Evolutionary conservation across 1,139 yeast genomes (phyloP).

Genomic region (Candida sp.): DNA sequence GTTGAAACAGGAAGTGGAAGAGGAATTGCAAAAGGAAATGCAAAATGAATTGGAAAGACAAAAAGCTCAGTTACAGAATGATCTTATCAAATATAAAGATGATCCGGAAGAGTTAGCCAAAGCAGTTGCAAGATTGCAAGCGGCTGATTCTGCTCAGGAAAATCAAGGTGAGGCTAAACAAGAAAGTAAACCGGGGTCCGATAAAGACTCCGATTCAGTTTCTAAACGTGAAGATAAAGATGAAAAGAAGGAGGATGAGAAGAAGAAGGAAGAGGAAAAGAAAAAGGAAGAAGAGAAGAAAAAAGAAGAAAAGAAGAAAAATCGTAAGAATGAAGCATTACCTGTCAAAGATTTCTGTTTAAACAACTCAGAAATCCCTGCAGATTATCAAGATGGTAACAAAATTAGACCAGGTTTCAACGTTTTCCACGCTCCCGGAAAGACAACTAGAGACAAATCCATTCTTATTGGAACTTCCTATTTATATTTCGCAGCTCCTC

Average conservation of each 20-base stretch:
- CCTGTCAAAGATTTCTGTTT: conserved; percentile 25
- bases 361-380: conserved; percentile 18
- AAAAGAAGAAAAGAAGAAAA: conserved; percentile 17
- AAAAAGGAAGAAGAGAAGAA: conserved; percentile 7
- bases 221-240: neutral
- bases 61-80: neutral
- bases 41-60: conserved; percentile 1
- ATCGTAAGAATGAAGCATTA: conserved; percentile 13
- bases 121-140: neutral
- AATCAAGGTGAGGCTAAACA: no score
- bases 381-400: conserved; percentile 20
- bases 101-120: conserved; percentile 4
- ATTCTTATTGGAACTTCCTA: conserved; percentile 41
- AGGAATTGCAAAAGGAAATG: conserved; percentile 1
- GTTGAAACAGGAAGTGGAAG: conserved; percentile 1
- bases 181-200: neutral
- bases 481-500: conserved; percentile 41
- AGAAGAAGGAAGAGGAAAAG: conserved; percentile 1
- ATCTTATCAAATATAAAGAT: neutral
- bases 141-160: neutral
- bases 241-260: neutral
- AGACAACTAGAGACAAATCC: conserved; percentile 29
- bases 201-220: neutral
- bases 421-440: conserved; percentile 27
- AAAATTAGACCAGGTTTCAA: conserved; percentile 44